phyloP scores from a whole-genome alignment of 495 filamentous ascomycete genomes.

The Bacidia gigantensis region DNA sequence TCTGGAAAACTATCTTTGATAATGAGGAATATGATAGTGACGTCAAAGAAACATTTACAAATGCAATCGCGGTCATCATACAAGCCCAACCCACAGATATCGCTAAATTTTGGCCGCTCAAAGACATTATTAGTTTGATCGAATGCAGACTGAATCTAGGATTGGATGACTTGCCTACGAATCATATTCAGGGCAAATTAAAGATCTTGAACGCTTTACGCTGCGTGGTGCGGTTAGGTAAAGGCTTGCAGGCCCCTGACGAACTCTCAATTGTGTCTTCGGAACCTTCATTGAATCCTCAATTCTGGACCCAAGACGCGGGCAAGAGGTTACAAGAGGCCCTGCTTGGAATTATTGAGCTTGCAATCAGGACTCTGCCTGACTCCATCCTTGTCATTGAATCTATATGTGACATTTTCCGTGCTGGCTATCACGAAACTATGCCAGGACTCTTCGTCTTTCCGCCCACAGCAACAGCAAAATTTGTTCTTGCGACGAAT shows the following conservation, averaged over 20 bases:
- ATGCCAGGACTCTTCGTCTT: constrained; percentile 68
- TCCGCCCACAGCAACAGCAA: constrained; percentile 50
- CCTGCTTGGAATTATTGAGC: constrained; percentile 41
- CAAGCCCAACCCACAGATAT: constrained; percentile 58
- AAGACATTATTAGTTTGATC: constrained; percentile 51
- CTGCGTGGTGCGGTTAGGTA: constrained; percentile 65
- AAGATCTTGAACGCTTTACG: constrained; percentile 38
- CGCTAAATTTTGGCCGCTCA: constrained; percentile 45
- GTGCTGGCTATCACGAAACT: constrained; percentile 66
- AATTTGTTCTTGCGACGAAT: constrained; percentile 53
- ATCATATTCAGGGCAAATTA: constrained; percentile 18
- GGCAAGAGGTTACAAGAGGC: constrained; percentile 42
- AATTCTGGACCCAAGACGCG: constrained; percentile 46
- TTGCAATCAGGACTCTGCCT: constrained; percentile 20
- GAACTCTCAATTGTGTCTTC: constrained; percentile 54
- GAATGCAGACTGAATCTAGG: constrained; percentile 43
- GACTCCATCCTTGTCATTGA: constrained; percentile 57
- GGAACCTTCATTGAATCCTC: constrained; percentile 26
- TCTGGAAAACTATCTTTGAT: constrained; percentile 52
- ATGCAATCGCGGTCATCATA: constrained; percentile 72
- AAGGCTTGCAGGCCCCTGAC: constrained; percentile 58
- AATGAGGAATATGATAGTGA: constrained; percentile 48
- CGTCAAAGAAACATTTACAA: constrained; percentile 68
- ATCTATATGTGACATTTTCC: constrained; percentile 58
- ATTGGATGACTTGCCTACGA: constrained; percentile 18